These are phyloP conservation scores for Calocybe cyanea DNA, from an alignment of 768 basidiomycete genomes.

Conservation along the genomic window DNA sequence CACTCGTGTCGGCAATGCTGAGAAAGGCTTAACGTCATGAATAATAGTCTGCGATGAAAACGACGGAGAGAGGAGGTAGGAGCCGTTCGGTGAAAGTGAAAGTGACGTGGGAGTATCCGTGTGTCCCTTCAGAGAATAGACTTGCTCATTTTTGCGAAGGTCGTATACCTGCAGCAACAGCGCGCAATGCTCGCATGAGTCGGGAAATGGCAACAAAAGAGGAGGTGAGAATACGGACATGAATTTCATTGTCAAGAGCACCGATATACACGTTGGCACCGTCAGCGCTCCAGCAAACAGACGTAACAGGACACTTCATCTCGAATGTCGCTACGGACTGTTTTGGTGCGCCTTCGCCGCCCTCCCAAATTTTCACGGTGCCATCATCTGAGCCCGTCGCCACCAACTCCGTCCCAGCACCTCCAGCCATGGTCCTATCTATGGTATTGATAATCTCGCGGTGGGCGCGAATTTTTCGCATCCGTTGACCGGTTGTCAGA, in stretches of 20 bases:
- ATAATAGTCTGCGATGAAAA: conserved; percentile 87
- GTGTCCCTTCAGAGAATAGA: conserved; percentile 81
- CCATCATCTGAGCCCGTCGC: conserved; percentile 92
- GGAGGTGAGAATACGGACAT: conserved; percentile 50
- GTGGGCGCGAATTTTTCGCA: conserved; percentile 83
- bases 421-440: conserved; percentile 81
- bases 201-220: conserved; percentile 5
- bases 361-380: conserved; percentile 89
- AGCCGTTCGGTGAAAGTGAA: conserved; percentile 84
- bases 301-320: conserved; percentile 85
- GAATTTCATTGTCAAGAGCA: conserved; percentile 93
- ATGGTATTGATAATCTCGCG: conserved; percentile 88
- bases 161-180: conserved; percentile 70
- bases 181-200: neutral
- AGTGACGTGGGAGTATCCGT: conserved; percentile 92
- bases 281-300: conserved; percentile 90
- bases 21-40: conserved; percentile 93
- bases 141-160: conserved; percentile 76
- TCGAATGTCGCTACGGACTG: conserved; percentile 77
- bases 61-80: conserved; percentile 85
- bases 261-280: conserved; percentile 88
- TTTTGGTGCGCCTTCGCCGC: conserved; percentile 70
- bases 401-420: conserved; percentile 80
- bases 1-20: conserved; percentile 74
- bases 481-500: conserved; percentile 77